These are phyloP conservation scores for Diaporthe caulivora DNA, from an alignment of 2,329 filamentous ascomycete genomes.

Conservation along the genomic window DNA sequence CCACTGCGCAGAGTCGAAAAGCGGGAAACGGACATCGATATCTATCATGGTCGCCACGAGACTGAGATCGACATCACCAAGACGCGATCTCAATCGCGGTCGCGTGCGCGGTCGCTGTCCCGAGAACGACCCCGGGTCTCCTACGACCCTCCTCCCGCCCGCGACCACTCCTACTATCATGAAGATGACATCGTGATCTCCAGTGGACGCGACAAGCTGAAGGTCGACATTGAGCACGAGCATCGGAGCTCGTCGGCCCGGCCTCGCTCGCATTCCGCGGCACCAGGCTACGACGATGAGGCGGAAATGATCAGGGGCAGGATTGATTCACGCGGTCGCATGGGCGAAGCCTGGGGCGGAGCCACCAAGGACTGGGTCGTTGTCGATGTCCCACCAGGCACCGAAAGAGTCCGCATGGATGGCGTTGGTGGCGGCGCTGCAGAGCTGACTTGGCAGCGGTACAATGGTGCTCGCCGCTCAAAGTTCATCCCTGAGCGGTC, in stretches of 20 bases:
- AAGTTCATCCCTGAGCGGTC: constrained; percentile 80
- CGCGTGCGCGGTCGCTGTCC: constrained; percentile 54
- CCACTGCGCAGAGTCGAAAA: constrained; percentile 60
- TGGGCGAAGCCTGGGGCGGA: constrained; percentile 81
- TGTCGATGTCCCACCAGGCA: constrained; percentile 86
- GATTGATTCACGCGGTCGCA: constrained; percentile 71
- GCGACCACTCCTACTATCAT: constrained; percentile 57
- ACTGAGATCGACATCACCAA: constrained; percentile 70
- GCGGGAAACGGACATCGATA: constrained; percentile 72
- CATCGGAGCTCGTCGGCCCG: constrained; percentile 51
- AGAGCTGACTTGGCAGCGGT: constrained; percentile 83
- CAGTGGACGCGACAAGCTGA: constrained; percentile 63
- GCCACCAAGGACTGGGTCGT: constrained; percentile 84
- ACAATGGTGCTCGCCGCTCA: constrained; percentile 81
- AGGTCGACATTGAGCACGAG: constrained; percentile 56
- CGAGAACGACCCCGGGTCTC: constrained; percentile 49
- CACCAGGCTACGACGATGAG: constrained; percentile 72
- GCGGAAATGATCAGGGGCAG: constrained; percentile 70
- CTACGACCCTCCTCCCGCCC: constrained; percentile 47
- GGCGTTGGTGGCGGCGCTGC: constrained; percentile 80
- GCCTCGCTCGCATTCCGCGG: constrained; percentile 66
- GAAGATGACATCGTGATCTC: constrained; percentile 79
- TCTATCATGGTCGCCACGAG: constrained; percentile 65
- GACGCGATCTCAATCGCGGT: constrained; percentile 53
- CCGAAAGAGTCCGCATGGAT: constrained; percentile 85